phyloP scores from a whole-genome alignment of 768 basidiomycete species.

The Mycena floridula region DNA sequence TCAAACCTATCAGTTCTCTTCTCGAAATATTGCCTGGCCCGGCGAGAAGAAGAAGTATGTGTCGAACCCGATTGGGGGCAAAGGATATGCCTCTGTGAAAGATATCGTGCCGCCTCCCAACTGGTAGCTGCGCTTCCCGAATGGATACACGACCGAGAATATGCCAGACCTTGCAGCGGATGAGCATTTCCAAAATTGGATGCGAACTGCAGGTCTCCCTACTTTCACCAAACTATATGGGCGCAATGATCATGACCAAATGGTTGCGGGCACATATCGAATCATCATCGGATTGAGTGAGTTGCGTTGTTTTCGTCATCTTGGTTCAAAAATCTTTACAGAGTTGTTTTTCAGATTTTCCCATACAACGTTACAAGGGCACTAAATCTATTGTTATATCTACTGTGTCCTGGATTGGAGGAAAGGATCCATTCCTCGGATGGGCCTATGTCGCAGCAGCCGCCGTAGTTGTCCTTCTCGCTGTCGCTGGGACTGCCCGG shows the following conservation, averaged over 20 bases:
- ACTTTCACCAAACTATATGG: slow-evolving; percentile 96
- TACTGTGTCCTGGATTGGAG: slow-evolving; percentile 97
- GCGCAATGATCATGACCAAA: slow-evolving; percentile 73
- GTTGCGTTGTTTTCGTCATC: slow-evolving; percentile 25
- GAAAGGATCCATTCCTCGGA: slow-evolving; percentile 96
- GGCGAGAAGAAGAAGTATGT: slow-evolving; percentile 91
- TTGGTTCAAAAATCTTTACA: slow-evolving; percentile 5
- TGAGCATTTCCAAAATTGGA: slow-evolving; percentile 99
- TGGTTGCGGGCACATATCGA: slow-evolving; percentile 70
- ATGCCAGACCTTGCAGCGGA: slow-evolving; percentile 71
- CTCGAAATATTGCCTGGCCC: slow-evolving; percentile 88
- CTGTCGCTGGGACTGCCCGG: slow-evolving; percentile 81
- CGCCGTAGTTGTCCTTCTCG: slow-evolving; percentile 83
- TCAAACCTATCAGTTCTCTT: slow-evolving; percentile 68
- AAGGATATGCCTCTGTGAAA: slow-evolving; percentile 50
- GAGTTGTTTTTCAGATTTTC: slow-evolving; percentile 82
- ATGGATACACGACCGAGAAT: slow-evolving; percentile 65
- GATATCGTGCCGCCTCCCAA: slow-evolving; percentile 90
- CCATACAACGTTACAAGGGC: slow-evolving; percentile 84
- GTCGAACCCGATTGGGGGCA: slow-evolving; percentile 36
- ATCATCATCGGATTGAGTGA: slow-evolving; percentile 77
- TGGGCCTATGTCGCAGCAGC: slow-evolving; percentile 96
- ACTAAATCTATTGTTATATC: slow-evolving; percentile 97
- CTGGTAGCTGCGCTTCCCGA: slow-evolving; percentile 71
- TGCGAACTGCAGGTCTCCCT: slow-evolving; percentile 95